Evolutionary conservation across 495 filamentous ascomycete genomes (phyloP).

Genomic region (Pseudevernia furfuracea): DNA sequence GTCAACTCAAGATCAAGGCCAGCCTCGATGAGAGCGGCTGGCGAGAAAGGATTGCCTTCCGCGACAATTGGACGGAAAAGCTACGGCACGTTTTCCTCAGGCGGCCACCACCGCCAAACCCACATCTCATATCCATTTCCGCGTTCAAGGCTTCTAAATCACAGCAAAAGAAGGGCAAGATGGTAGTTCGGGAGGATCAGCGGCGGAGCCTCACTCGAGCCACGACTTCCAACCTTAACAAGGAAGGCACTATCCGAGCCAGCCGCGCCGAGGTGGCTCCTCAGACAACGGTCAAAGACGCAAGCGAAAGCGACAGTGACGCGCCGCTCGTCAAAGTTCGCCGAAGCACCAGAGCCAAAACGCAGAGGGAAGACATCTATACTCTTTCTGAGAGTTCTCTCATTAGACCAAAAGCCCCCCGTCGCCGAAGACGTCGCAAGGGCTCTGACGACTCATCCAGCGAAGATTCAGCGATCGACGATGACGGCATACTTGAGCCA

Average conservation of each 20-base stretch:
- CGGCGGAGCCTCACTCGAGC: background rate
- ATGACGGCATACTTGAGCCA: conserved; percentile 16
- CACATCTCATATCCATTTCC: conserved; percentile 27
- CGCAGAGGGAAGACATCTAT: conserved; percentile 7
- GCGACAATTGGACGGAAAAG: conserved; percentile 61
- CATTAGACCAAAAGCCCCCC: background rate
- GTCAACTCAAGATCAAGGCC: conserved; percentile 58
- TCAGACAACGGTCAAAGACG: background rate
- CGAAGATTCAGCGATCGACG: conserved; percentile 26
- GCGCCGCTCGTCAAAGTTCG: conserved; percentile 12
- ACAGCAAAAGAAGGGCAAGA: background rate
- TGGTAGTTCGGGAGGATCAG: background rate
- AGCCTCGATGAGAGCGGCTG: conserved; percentile 58
- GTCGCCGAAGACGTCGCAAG: conserved; percentile 8
- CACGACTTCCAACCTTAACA: background rate
- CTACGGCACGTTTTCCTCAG: conserved; percentile 60
- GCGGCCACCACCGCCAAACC: conserved; percentile 43
- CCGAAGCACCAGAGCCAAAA: conserved; percentile 17
- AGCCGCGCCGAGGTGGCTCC: background rate
- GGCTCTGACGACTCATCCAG: conserved; percentile 21
- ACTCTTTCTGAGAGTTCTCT: conserved; percentile 5
- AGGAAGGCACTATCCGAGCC: background rate
- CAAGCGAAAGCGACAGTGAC: conserved; percentile 18
- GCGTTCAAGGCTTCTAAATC: conserved; percentile 32
- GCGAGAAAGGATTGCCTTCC: conserved; percentile 67